Evolutionary conservation across 1,284 basidiomycete species (phyloP), one percentile per base, ranked within the genome.

Genomic region (Fistulina hepatica): DNA sequence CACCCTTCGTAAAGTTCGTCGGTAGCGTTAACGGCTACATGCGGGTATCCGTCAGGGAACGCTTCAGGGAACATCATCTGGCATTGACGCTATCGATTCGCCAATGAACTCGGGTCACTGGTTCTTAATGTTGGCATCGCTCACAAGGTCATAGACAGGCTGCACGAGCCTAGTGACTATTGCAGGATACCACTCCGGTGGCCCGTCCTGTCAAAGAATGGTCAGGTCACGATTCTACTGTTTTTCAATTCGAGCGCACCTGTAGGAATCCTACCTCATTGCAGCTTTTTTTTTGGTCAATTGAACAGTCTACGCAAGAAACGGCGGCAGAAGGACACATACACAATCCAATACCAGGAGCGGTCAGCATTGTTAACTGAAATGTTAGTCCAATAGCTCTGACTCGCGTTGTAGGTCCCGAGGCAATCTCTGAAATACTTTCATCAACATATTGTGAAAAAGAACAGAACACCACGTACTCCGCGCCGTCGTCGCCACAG

Each of bases 181-280:
- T 9, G 71, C 61, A 0, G 76, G 73, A 15, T 59, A 50, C 17
- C 52, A 59, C 1, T 28, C n/a, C 1, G 79, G 79, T 5, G 80
- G 71, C 11, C 72, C 67, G 20, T 71, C 64, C 59, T 65, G 32
- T n/a, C n/a, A n/a, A n/a, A n/a, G n/a, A n/a, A 21, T 10, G 15
- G 8, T 9, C 13, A n/a, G n/a, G 17, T 17, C 21, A 12, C 11
- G 11, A 5, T 11, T n/a, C n/a, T n/a, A n/a, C n/a, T n/a, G n/a
- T n/a, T n/a, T n/a, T n/a, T n/a, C n/a, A n/a, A n/a, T 12, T n/a
- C 15, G 19, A 11, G 27, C 51, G 16, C 27, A 63, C 73, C 55
- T 75, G 74, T 40, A 72, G 65, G 51, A 59, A 80, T 21, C 80
- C 81, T 4, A 83, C 63, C 58, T 81, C 66, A 48, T 76, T 81